Evolutionary conservation across 78 protist species (phyloP), one percentile per base, ranked within the genome.

Genomic region (Dictyostelium firmibasis): DNA sequence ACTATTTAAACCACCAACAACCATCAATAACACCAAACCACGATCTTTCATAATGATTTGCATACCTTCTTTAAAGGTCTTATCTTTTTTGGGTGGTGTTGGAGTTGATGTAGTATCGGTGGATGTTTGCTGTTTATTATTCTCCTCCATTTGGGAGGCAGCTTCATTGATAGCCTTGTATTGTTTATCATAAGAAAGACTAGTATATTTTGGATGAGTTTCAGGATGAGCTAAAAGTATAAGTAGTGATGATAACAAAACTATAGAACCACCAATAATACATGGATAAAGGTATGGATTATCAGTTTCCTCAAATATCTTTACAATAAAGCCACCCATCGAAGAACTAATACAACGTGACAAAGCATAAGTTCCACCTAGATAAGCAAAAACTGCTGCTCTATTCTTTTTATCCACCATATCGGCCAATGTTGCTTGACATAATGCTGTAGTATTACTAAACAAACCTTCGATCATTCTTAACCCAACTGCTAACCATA

Each of bases 201-300:
- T 89, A 0, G 88, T 72, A 64, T 64, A 89, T 43, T 70, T 78
- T 33, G 94, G 94, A 81, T 89, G 94, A 20, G 94, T 89, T 33
- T 89, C 94, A 18, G 94, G 94, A 35, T 81, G 87, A 6, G 83
- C 14, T 33, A 79, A 47, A 20, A 89, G 36, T 6, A 89, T 31
- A 5, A 81, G 35, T 29, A 64, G 43, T 2, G 78, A 38, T 4
- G 83, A 69, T 18, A 33, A 14, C 36, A 89, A 25, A n/a, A 89
- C 94, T 43, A 89, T 89, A 23, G 27, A 33, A 18, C 94, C 94
- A 50, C 94, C 94, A 3, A 89, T 23, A 13, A 89, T 20, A 23
- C 94, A 89, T 43, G 94, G 87, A 33, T 81, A 89, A n/a, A 89
- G 18, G 57, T 89, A 89, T 14, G 94, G 94, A 70, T 89, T 89